Conservation (phyloP, 2,329 filamentous ascomycete genomes). For the Thyridium curvatum region DNA sequence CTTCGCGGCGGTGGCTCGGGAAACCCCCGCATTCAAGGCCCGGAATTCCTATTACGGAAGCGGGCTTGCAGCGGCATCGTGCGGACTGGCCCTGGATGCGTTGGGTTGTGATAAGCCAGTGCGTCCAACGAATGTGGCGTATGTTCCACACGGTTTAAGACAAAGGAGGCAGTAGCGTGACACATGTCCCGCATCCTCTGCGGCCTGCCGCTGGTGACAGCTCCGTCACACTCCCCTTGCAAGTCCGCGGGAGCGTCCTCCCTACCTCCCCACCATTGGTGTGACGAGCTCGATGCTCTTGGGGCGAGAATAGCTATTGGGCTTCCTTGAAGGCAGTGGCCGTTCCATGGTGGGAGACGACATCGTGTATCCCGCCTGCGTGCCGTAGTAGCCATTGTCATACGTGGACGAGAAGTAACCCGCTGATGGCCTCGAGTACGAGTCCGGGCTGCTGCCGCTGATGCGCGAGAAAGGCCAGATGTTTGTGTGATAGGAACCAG, state of each 20-base stretch:
- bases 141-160: no score
- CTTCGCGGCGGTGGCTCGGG: no score
- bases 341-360: slow-evolving; percentile 38
- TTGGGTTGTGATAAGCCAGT: no score
- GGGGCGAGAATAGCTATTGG: slow-evolving; percentile 48
- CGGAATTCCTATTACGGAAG: no score
- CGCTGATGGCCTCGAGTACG: slow-evolving; percentile 37
- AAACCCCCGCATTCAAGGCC: no score
- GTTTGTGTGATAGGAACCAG: slow-evolving; percentile 27
- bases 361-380: neutral
- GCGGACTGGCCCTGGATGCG: no score
- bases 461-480: slow-evolving; percentile 51
- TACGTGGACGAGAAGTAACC: slow-evolving; percentile 46
- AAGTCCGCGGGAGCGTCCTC: neutral
- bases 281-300: slow-evolving; percentile 60
- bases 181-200: no score
- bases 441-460: slow-evolving; percentile 45
- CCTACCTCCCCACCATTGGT: slow-evolving; percentile 46
- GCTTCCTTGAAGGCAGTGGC: slow-evolving; percentile 49
- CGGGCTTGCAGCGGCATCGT: no score
- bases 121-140: no score
- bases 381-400: slow-evolving; percentile 33
- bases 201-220: no score
- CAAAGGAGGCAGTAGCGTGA: no score
- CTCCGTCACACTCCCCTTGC: no score